Evolutionary conservation across 768 basidiomycete genomes (phyloP).

Genomic region (Mycena amicta): DNA sequence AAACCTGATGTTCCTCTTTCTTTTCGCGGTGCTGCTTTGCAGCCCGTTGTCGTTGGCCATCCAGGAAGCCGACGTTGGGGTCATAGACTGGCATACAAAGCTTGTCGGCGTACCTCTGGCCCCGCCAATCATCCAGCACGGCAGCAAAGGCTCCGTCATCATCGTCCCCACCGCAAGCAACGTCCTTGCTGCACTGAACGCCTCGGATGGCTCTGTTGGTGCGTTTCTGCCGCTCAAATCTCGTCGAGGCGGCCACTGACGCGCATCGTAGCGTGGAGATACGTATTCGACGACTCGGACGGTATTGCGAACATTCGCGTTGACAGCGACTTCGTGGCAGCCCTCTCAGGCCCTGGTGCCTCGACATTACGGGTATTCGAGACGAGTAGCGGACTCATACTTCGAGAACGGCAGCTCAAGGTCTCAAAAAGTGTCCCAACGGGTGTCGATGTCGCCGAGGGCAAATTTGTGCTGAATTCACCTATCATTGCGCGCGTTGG

Average conservation of each 20-base stretch:
- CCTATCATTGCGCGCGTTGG: conserved; percentile 59
- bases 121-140: conserved; percentile 61
- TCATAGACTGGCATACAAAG: conserved; percentile 86
- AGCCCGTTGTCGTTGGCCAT: conserved; percentile 43
- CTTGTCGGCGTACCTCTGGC: conserved; percentile 74
- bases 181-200: conserved; percentile 74
- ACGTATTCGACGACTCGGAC: conserved; percentile 73
- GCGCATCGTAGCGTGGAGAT: conserved; percentile 69
- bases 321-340: conserved; percentile 49
- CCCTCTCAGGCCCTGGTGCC: conserved; percentile 77
- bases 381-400: conserved; percentile 57
- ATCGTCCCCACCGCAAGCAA: conserved; percentile 72
- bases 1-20: conserved; percentile 1
- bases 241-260: conserved; percentile 12
- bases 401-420: conserved; percentile 69
- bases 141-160: conserved; percentile 38
- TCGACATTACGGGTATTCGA: conserved; percentile 72
- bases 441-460: conserved; percentile 52
- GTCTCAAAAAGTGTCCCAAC: conserved; percentile 42
- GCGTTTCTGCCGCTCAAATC: conserved; percentile 26
- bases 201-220: conserved; percentile 74
- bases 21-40: conserved; percentile 17
- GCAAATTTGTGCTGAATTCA: conserved; percentile 58
- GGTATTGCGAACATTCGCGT: conserved; percentile 62
- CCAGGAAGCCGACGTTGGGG: conserved; percentile 75